Percentiles rank a stretch among this genome's conserved stretches.
Conservation (phyloP, 2,329 filamentous ascomycete species). For the Penicillium expansum region DNA sequence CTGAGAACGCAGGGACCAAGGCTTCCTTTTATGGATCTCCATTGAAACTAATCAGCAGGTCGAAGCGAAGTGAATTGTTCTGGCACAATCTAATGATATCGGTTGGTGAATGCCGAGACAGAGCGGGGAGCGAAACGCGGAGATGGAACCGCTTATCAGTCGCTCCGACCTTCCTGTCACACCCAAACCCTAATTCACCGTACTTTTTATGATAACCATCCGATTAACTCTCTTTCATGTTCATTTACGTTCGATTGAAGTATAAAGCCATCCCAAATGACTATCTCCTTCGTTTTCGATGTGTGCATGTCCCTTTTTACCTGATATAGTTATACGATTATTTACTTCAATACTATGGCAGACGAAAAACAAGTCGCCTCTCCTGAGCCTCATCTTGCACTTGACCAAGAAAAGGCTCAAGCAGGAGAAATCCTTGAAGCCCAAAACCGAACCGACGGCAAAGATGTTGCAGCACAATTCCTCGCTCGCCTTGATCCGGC, state of each 20-base stretch:
- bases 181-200: slow-evolving; percentile 5
- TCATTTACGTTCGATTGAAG: background rate
- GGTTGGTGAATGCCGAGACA: background rate
- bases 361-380: slow-evolving; percentile 1
- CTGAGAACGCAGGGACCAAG: background rate
- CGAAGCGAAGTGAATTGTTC: background rate
- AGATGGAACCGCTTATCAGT: slow-evolving; percentile 10
- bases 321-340: background rate
- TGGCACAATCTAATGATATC: background rate
- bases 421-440: slow-evolving; percentile 12
- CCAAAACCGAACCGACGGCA: slow-evolving; percentile 1
- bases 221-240: background rate
- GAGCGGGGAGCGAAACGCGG: slow-evolving; percentile 1
- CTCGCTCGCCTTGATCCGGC: slow-evolving; percentile 25
- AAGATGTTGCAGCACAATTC: slow-evolving; percentile 31
- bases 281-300: background rate
- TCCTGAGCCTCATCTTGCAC: background rate
- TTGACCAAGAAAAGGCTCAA: slow-evolving; percentile 4
- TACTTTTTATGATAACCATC: background rate
- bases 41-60: background rate
- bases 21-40: slow-evolving; percentile 5
- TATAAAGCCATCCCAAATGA: background rate
- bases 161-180: slow-evolving; percentile 10
- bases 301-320: background rate
- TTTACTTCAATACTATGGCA: background rate